phyloP scores from a whole-genome alignment of 73 alveolate species.

The Stentor coeruleus region DNA sequence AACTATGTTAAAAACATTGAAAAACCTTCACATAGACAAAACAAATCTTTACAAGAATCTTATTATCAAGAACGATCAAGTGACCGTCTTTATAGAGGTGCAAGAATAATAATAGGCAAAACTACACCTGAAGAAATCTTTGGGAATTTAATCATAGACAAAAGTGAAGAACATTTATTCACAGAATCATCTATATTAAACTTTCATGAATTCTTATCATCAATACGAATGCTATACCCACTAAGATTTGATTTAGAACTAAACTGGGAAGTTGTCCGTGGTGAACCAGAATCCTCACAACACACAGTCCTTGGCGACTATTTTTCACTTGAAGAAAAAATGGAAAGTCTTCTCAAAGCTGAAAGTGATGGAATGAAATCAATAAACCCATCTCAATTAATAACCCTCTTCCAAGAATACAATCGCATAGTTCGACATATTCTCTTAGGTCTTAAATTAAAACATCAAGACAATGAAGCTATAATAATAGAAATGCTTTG shows the following conservation, averaged over 20 bases:
- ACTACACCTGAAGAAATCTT: too few species aligned
- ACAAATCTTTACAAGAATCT: not conserved
- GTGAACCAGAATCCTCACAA: not conserved
- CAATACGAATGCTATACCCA: not conserved
- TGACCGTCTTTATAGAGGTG: slow-evolving; percentile 16
- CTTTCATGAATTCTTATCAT: not conserved
- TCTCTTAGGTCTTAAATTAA: not conserved
- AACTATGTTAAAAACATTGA: not conserved
- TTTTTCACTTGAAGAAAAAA: not conserved
- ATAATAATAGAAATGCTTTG: not conserved
- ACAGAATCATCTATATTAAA: not conserved
- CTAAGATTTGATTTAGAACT: not conserved
- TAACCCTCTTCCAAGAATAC: not conserved
- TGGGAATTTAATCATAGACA: not conserved
- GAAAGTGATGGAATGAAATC: not conserved
- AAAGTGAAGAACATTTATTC: not conserved
- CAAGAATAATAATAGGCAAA: not conserved
- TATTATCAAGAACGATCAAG: not conserved
- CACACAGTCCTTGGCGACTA: not conserved
- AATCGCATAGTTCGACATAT: not conserved
- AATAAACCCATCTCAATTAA: not conserved
- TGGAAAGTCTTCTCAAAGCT: not conserved
- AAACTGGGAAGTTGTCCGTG: not conserved
- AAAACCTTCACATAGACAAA: not conserved
- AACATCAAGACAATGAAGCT: slow-evolving; percentile 11